These are phyloP conservation scores for Mortierella antarctica DNA, from an alignment of 192 early-diverging fungal genomes.

Conservation along the genomic window DNA sequence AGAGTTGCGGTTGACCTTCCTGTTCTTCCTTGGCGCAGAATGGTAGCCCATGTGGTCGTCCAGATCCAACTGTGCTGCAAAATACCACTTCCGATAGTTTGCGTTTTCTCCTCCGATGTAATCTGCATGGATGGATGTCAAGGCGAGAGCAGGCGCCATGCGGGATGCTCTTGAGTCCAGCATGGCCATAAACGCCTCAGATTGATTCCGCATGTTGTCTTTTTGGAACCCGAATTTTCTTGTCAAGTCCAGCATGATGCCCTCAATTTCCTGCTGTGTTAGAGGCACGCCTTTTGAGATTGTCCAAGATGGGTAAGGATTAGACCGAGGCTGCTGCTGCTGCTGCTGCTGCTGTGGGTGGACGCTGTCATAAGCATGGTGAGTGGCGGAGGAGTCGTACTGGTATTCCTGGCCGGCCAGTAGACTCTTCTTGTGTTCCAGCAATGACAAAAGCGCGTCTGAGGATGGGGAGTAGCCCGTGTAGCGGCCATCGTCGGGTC, in stretches of 20 bases:
- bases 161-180: conserved; percentile 83
- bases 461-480: conserved; percentile 75
- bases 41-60: conserved; percentile 59
- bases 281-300: conserved; percentile 73
- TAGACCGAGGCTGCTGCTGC: conserved; percentile 15
- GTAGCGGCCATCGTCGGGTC: conserved; percentile 75
- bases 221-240: conserved; percentile 83
- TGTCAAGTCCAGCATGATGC: conserved; percentile 73
- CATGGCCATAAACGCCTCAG: conserved; percentile 81
- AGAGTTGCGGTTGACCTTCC: conserved; percentile 35
- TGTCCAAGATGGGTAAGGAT: conserved; percentile 62
- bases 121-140: conserved; percentile 81
- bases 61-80: conserved; percentile 76
- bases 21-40: conserved; percentile 33
- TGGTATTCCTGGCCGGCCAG: conserved; percentile 34
- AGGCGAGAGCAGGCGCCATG: conserved; percentile 74
- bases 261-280: conserved; percentile 73
- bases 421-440: conserved; percentile 66
- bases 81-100: conserved; percentile 88
- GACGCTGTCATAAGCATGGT: background rate
- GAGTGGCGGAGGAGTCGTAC: background rate
- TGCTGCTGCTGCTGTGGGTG: background rate
- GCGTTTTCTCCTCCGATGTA: conserved; percentile 83
- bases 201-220: conserved; percentile 82
- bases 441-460: conserved; percentile 72